A percentile compares a stretch with the other conserved stretches of the same genome.
Conservation (phyloP, 305 asterid species). For the Petunia hybrid region DNA sequence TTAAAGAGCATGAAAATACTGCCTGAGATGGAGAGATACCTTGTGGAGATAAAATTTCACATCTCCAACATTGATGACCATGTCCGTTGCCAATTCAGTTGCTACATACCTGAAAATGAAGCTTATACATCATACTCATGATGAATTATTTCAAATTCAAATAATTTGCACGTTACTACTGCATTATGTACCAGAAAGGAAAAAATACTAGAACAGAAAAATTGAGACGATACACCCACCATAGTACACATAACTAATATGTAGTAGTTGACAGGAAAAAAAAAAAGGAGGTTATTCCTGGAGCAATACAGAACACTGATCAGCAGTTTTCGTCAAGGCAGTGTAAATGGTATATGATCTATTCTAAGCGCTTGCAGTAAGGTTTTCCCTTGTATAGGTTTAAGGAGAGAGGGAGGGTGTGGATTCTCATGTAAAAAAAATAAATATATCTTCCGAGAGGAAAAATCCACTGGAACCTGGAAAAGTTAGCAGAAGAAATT, state of each 20-base stretch:
- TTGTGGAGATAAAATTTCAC: slow-evolving; percentile 88
- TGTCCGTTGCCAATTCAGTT: slow-evolving; percentile 76
- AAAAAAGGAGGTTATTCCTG: not conserved
- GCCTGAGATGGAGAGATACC: slow-evolving; percentile 50
- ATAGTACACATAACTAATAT: not conserved
- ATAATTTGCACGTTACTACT: not conserved
- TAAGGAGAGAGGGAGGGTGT: not conserved
- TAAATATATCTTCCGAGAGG: not conserved
- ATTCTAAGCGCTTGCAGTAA: not conserved
- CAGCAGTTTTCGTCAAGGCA: not conserved
- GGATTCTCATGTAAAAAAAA: not conserved
- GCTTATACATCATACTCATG: slow-evolving; percentile 21
- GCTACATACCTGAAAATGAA: slow-evolving; percentile 77
- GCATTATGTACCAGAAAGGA: not conserved
- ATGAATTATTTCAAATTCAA: slow-evolving; percentile 1
- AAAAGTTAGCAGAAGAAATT: too few species aligned
- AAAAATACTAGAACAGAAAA: not conserved
- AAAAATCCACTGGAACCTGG: not conserved
- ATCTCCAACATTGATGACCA: slow-evolving; percentile 74
- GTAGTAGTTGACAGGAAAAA: not conserved
- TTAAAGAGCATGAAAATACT: not conserved
- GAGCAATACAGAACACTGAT: not conserved
- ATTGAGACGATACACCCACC: slow-evolving; percentile 4
- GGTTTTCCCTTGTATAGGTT: not conserved
- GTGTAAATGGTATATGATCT: not conserved